phyloP scores from a whole-genome alignment of 1,139 yeast genomes.

The Suhomyces ambrosiae region DNA sequence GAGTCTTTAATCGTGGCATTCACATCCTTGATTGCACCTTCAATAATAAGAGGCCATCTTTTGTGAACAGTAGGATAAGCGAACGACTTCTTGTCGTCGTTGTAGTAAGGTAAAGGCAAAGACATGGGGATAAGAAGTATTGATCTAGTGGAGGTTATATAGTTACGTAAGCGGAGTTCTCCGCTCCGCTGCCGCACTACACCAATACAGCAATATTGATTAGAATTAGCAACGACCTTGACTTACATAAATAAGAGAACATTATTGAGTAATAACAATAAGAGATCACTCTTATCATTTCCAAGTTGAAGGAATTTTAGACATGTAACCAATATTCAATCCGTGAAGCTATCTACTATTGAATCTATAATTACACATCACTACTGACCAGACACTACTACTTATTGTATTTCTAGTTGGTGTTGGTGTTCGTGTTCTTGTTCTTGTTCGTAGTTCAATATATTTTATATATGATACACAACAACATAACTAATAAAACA shows the following conservation, averaged over 20 bases:
- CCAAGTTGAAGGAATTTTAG: no score
- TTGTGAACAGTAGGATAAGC: slow-evolving; percentile 76
- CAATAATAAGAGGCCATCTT: slow-evolving; percentile 87
- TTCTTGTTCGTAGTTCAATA: slow-evolving; percentile 7
- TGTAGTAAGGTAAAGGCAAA: slow-evolving; percentile 46
- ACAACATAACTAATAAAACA: slow-evolving; percentile 14
- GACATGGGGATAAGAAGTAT: slow-evolving; percentile 12
- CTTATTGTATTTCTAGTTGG: no score
- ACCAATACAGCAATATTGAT: no score
- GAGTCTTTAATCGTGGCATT: slow-evolving; percentile 18
- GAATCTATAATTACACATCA: no score
- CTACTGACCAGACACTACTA: no score
- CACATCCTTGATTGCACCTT: slow-evolving; percentile 67
- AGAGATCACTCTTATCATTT: no score
- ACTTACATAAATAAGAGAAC: no score
- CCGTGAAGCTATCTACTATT: no score
- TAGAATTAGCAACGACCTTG: no score
- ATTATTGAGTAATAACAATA: no score
- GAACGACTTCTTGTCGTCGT: slow-evolving; percentile 74
- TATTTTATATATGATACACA: slow-evolving; percentile 14
- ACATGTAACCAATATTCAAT: no score
- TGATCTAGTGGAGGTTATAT: slow-evolving; percentile 1
- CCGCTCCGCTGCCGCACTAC: background rate
- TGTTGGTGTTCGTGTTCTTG: no score
- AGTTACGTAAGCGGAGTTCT: background rate